Conservation (phyloP, 176 grass and related monocot species). For the Ampelocalamus luodianensis region DNA sequence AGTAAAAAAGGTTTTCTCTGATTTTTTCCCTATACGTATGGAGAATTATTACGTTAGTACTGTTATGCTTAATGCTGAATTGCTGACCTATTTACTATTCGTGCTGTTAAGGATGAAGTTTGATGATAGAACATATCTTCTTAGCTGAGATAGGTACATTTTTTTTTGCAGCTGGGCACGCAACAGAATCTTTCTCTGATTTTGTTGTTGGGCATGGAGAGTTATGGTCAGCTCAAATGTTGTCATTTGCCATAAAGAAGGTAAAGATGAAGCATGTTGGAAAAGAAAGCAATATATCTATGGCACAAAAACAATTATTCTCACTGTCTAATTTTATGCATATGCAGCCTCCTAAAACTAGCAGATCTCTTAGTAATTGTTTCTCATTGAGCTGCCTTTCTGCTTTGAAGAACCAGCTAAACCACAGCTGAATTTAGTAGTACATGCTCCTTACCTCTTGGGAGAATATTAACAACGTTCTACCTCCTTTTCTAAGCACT, state of each 20-base stretch:
- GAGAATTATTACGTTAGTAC: background rate
- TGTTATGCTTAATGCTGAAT: background rate
- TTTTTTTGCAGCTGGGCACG: conserved; percentile 85
- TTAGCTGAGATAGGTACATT: conserved; percentile 11
- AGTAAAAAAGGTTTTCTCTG: background rate
- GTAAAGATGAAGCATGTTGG: conserved; percentile 10
- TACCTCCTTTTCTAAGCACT: background rate
- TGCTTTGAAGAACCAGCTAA: background rate
- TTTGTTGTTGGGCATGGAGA: conserved; percentile 98
- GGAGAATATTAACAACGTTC: background rate
- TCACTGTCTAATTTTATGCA: no score
- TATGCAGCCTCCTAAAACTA: background rate
- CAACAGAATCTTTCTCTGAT: conserved; percentile 94
- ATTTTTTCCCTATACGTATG: background rate
- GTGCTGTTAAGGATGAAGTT: background rate
- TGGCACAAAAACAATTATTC: background rate
- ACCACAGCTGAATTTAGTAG: background rate
- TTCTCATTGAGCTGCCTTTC: background rate
- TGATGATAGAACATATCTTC: background rate
- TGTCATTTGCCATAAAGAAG: conserved; percentile 92
- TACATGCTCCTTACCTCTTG: background rate
- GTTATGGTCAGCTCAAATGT: conserved; percentile 95
- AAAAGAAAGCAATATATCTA: background rate
- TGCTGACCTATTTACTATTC: background rate
- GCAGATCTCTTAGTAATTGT: background rate